phyloP scores from a whole-genome alignment of 2,329 filamentous ascomycete genomes.

The Diplodia sapinea region DNA sequence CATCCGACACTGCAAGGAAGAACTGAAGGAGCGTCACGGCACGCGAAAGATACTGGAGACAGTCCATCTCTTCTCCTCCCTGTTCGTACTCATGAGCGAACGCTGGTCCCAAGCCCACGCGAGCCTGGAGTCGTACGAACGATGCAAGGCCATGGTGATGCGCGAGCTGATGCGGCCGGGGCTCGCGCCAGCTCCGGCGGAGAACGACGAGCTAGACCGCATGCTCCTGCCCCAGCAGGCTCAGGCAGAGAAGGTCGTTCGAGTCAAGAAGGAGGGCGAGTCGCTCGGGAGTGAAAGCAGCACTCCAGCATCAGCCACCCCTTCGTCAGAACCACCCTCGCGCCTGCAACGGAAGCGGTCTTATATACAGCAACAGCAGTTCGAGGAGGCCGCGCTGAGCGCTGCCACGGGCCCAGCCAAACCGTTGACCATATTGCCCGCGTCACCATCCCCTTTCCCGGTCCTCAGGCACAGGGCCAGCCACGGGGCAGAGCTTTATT shows the following conservation, averaged over 20 bases:
- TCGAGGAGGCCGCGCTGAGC: not conserved
- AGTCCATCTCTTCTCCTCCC: conserved; percentile 27
- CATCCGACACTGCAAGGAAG: conserved; percentile 27
- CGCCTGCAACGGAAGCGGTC: not conserved
- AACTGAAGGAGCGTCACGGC: conserved; percentile 24
- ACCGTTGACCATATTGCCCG: conserved; percentile 1
- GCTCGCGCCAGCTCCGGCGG: not conserved
- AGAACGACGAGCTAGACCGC: conserved; percentile 29
- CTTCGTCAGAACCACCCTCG: not conserved
- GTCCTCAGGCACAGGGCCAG: not conserved
- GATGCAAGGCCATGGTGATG: conserved; percentile 26
- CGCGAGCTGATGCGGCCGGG: conserved; percentile 21
- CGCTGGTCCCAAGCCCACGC: conserved; percentile 29
- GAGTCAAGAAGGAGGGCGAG: not conserved
- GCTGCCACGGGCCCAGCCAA: not conserved
- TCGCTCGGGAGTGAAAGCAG: conserved; percentile 3
- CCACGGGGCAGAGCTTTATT: not conserved
- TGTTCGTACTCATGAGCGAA: conserved; percentile 29
- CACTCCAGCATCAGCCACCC: not conserved
- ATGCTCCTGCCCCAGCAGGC: conserved; percentile 31
- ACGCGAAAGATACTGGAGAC: conserved; percentile 24
- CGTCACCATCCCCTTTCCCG: not conserved
- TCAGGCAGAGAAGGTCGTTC: not conserved
- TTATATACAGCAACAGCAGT: not conserved
- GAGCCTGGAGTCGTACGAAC: conserved; percentile 29